phyloP scores from a whole-genome alignment of 495 filamentous ascomycete species.

The Apodospora peruviana region DNA sequence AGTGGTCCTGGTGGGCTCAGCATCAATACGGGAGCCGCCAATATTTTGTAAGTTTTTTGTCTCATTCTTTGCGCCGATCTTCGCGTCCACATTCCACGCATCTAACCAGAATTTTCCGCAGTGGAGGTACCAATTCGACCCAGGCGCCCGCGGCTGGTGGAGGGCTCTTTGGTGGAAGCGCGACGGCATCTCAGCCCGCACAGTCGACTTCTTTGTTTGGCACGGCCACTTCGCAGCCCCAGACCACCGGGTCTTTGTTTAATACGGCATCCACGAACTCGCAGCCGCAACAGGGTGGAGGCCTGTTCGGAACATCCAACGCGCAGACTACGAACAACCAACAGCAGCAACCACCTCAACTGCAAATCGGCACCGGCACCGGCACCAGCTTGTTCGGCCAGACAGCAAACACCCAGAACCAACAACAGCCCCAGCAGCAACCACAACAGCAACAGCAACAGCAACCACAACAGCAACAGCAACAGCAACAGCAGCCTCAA shows the following conservation, averaged over 20 bases:
- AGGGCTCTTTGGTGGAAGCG: constrained; percentile 41
- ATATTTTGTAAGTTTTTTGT: constrained; percentile 51
- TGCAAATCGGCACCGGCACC: no score
- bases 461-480: no score
- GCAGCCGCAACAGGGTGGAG: constrained; percentile 26
- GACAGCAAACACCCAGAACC: no score
- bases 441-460: no score
- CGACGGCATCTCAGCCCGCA: constrained; percentile 24
- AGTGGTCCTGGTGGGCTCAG: constrained; percentile 66
- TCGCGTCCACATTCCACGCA: not conserved
- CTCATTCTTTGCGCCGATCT: not conserved
- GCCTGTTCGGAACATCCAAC: constrained; percentile 24
- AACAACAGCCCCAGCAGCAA: no score
- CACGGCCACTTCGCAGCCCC: constrained; percentile 26
- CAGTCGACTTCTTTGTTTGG: constrained; percentile 49
- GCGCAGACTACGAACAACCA: not conserved
- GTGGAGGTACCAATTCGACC: constrained; percentile 28
- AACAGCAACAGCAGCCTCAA: not conserved
- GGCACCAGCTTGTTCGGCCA: constrained; percentile 9
- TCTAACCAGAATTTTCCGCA: constrained; percentile 12
- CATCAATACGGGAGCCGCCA: constrained; percentile 72
- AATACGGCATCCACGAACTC: constrained; percentile 6
- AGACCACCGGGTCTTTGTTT: constrained; percentile 14
- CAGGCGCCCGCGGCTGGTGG: constrained; percentile 39
- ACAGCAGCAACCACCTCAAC: constrained; percentile 18